Base-by-base conservation (phyloP, 306 rosid genomes). In the Senna tora region DNA sequence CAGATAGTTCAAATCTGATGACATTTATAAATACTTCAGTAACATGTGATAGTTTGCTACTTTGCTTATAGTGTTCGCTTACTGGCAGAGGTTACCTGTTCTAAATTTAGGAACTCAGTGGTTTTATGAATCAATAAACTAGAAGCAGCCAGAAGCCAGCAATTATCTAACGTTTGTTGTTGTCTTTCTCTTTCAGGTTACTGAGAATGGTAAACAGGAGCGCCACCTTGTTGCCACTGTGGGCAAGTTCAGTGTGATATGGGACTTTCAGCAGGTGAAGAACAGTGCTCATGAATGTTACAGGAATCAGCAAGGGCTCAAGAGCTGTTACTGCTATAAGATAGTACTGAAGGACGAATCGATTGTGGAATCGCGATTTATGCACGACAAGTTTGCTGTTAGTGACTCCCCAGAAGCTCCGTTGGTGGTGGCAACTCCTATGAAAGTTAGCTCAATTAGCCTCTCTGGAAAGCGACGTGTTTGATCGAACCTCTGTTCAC, bases 161-260 rank as follows among this genome's bases (percentile, higher is more conserved):
- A 68, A 38, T 19, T 43, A 53, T 67, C 36, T 39, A 39, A 65
- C 38, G 2, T 54, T 12, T 72, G 66, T 47, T 70, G 33, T 73
- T 52, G 60, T 55, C 30, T 84, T 76, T 67, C 85, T 49, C 15
- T 84, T 80, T 70, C 85, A 93, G 98, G 96, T 93, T 17, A 93
- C 98, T 2, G 98, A 93, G 79, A 90, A 82, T 61, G 98, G 98
- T 16, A 90, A 90, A 81, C 98, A 93, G 84, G 98, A 93, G 84
- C 93, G 96, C 15, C 97, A 93, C 80, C 86, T 87, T 1, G 98
- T 93, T 2, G 96, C 92, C 1, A 93, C 98, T 9, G 98, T 90
- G 78, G 98, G 98, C 47, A 93, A 93, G 80, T 93, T 93, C 71
- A 90, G 98, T n/a, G 97, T 93, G 79, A 88, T 93, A 81, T 93